A percentile compares a stretch with the other conserved stretches of the same genome.
These are phyloP conservation scores for Geotrichum candidum DNA, from an alignment of 1,139 yeast species.

Conservation along the genomic window DNA sequence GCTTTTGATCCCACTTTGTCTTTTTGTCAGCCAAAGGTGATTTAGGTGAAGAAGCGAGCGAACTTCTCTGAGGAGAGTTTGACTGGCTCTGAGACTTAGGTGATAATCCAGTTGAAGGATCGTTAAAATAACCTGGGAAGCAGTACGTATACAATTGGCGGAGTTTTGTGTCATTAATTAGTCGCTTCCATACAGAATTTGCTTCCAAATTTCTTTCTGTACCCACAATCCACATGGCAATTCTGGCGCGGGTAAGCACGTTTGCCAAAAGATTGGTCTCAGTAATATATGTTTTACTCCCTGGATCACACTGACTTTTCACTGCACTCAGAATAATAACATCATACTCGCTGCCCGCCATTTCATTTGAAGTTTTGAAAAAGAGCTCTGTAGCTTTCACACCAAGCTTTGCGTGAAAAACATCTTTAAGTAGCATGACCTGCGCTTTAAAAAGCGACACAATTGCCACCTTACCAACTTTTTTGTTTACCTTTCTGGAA, in stretches of 20 bases:
- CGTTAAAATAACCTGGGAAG: not conserved
- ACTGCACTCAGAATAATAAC: constrained; percentile 92
- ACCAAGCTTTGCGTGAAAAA: constrained; percentile 59
- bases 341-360: constrained; percentile 97
- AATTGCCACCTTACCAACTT: constrained; percentile 73
- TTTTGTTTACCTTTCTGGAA: constrained; percentile 34
- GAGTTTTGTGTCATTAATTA: constrained; percentile 36
- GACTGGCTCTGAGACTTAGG: not conserved
- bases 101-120: not conserved
- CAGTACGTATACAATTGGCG: not conserved
- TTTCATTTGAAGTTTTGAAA: constrained; percentile 93
- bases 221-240: constrained; percentile 90
- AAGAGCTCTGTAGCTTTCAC: constrained; percentile 60
- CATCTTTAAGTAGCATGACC: constrained; percentile 49
- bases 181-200: constrained; percentile 62
- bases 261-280: constrained; percentile 93
- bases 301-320: constrained; percentile 59
- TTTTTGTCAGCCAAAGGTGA: not conserved
- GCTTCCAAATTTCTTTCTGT: constrained; percentile 42
- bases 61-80: not conserved
- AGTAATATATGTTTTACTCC: constrained; percentile 76
- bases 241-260: constrained; percentile 85
- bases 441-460: constrained; percentile 95
- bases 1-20: not conserved
- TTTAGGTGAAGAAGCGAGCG: not conserved